Evolutionary conservation across 73 alveolate genomes (phyloP).

Genomic region (Halteria grandinella): DNA sequence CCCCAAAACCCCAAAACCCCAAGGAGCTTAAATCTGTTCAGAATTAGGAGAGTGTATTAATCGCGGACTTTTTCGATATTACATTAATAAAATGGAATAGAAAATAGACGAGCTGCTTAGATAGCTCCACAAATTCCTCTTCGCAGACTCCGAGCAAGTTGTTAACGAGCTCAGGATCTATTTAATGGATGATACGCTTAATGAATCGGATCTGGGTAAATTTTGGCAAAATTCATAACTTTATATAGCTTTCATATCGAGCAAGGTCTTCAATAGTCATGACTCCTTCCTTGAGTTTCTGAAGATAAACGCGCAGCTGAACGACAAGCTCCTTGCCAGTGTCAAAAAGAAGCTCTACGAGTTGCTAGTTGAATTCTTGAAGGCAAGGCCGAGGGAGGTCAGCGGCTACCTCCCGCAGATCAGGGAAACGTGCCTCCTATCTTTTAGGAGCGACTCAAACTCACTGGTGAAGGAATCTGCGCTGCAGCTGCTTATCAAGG

Average conservation of each 20-base stretch:
- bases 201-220: constrained; percentile 62
- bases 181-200: constrained; percentile 45
- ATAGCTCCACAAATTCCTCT: constrained; percentile 36
- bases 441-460: constrained; percentile 55
- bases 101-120: constrained; percentile 59
- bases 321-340: constrained; percentile 54
- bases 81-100: constrained; percentile 47
- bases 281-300: constrained; percentile 47
- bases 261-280: constrained; percentile 53
- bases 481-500: constrained; percentile 50
- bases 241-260: constrained; percentile 52
- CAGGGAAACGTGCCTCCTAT: constrained; percentile 52
- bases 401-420: constrained; percentile 44
- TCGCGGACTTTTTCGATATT: too few species aligned
- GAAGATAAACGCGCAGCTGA: constrained; percentile 41
- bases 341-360: constrained; percentile 64
- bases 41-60: too few species aligned
- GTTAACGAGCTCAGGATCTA: constrained; percentile 59
- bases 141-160: constrained; percentile 66
- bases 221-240: background rate
- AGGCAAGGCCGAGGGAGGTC: constrained; percentile 53
- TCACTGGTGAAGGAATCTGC: constrained; percentile 60
- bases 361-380: constrained; percentile 47
- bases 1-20: too few species aligned
- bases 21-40: too few species aligned